Conservation (phyloP, 768 basidiomycete species). For the Lactarius evosmus region DNA sequence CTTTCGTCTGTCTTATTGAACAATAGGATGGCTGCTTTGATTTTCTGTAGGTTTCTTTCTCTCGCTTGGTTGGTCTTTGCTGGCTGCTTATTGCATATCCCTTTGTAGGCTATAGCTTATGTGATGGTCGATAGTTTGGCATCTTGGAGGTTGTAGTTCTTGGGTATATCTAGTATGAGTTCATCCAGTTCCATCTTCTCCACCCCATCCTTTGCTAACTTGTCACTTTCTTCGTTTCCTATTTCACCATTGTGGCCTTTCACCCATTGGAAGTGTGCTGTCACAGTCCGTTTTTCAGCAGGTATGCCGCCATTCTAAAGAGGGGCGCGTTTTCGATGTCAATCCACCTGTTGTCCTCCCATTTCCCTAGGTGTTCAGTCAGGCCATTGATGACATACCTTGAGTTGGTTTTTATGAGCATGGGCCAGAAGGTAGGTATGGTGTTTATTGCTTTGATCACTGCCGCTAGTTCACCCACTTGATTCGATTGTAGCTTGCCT, state of each 20-base stretch:
- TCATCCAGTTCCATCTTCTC: too few species aligned
- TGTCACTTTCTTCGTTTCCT: constrained; percentile 26
- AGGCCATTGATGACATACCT: background rate
- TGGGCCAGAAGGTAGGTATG: fast-evolving
- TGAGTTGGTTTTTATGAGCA: background rate
- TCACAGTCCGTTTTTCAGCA: background rate
- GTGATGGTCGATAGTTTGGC: too few species aligned
- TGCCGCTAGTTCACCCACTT: background rate
- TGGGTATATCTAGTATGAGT: too few species aligned
- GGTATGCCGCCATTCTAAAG: background rate
- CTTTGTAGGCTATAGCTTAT: too few species aligned
- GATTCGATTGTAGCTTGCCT: background rate
- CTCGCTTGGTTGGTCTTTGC: too few species aligned
- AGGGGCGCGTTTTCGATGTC: background rate
- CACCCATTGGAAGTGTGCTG: constrained; percentile 20
- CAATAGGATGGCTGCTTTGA: too few species aligned
- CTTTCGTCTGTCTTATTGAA: too few species aligned
- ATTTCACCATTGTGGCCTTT: constrained; percentile 19
- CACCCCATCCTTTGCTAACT: too few species aligned
- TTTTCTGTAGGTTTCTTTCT: too few species aligned
- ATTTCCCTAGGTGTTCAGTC: constrained; percentile 8
- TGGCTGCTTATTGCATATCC: too few species aligned
- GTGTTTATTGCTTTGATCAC: background rate
- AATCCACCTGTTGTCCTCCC: constrained; percentile 16
- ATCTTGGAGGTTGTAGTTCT: too few species aligned